These are phyloP conservation scores for Neovahlkampfia damariscottae DNA, from an alignment of 78 protist genomes.

Conservation along the genomic window DNA sequence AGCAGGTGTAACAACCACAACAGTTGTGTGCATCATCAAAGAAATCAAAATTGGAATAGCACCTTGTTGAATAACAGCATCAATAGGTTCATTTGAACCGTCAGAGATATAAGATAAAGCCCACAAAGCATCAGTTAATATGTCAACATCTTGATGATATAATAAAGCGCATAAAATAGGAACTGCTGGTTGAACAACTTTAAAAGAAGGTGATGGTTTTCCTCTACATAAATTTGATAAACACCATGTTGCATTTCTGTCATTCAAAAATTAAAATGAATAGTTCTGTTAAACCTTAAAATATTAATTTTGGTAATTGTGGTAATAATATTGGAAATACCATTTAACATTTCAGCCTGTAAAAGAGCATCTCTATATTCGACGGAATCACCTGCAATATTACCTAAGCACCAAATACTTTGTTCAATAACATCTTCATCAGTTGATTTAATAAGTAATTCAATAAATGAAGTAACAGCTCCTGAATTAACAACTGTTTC, in stretches of 20 bases:
- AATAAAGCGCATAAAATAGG: slow-evolving; percentile 11
- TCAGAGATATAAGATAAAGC: slow-evolving; percentile 91
- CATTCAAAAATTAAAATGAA: too few species aligned
- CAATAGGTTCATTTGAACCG: slow-evolving; percentile 33
- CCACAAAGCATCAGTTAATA: slow-evolving; percentile 93
- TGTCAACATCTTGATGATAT: slow-evolving; percentile 67
- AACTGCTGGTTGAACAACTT: slow-evolving; percentile 21
- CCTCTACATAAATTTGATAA: slow-evolving; percentile 95
- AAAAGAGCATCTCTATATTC: slow-evolving; percentile 45
- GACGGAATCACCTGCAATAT: slow-evolving; percentile 33
- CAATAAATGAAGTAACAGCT: slow-evolving; percentile 76
- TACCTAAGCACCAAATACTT: slow-evolving; percentile 36
- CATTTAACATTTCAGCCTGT: slow-evolving; percentile 26
- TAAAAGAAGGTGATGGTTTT: slow-evolving; percentile 68
- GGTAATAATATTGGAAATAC: slow-evolving; percentile 50
- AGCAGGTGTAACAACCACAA: slow-evolving; percentile 83
- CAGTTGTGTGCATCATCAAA: slow-evolving; percentile 41
- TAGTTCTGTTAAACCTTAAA: neutral
- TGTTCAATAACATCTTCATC: neutral
- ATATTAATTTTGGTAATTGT: too few species aligned
- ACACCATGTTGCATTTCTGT: slow-evolving; percentile 93
- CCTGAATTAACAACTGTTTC: slow-evolving; percentile 60
- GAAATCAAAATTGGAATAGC: slow-evolving; percentile 60
- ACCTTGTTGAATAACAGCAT: slow-evolving; percentile 46
- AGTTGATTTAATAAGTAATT: slow-evolving; percentile 6